Conservation (phyloP, 169 alveolate species). For the Condylostoma magnum region DNA sequence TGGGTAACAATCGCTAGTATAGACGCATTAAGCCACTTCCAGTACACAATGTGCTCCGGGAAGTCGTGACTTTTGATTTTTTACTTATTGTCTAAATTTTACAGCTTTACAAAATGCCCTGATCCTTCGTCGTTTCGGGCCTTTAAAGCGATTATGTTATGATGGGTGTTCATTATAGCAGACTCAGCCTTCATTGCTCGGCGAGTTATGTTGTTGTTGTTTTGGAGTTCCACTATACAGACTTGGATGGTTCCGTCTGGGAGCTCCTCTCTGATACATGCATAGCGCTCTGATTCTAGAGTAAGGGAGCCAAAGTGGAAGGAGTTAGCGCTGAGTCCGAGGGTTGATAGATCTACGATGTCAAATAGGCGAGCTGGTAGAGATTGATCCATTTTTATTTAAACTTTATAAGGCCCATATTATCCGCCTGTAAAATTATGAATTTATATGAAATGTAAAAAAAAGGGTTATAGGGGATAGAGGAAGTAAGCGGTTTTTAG, state of each 20-base stretch:
- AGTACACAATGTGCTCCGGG: conserved; percentile 88
- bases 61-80: conserved; percentile 91
- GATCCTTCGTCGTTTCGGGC: conserved; percentile 74
- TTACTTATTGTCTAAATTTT: conserved; percentile 91
- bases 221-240: conserved; percentile 81
- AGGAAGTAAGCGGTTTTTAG: no score
- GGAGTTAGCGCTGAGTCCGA: conserved; percentile 84
- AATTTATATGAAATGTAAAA: no score
- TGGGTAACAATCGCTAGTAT: conserved; percentile 93
- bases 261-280: conserved; percentile 85
- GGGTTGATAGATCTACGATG: conserved; percentile 22
- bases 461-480: no score
- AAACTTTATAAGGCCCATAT: no score
- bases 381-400: neutral
- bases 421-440: no score
- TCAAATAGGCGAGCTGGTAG: neutral
- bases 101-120: conserved; percentile 85
- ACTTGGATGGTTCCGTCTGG: conserved; percentile 82
- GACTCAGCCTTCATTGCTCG: conserved; percentile 97
- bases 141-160: conserved; percentile 93
- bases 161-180: conserved; percentile 94
- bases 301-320: conserved; percentile 87
- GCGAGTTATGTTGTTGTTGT: conserved; percentile 81
- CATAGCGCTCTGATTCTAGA: conserved; percentile 90
- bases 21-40: conserved; percentile 93